Percentiles rank a stretch among this genome's conserved stretches.
These are phyloP conservation scores for Cantharellus cinnabarinus DNA, from an alignment of 768 basidiomycete species.

Conservation along the genomic window DNA sequence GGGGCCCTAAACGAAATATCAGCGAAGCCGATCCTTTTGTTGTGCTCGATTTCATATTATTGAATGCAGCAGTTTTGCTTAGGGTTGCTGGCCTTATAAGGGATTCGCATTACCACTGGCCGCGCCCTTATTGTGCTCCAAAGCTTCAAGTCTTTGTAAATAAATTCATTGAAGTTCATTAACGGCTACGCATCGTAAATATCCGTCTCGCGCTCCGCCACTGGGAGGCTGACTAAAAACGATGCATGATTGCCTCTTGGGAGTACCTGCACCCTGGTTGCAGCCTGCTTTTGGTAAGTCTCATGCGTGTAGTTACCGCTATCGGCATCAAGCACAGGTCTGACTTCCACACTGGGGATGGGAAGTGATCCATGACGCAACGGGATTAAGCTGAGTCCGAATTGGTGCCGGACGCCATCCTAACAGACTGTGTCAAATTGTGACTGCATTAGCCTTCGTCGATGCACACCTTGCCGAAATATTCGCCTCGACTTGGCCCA, in stretches of 20 bases:
- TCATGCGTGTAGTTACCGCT: constrained; percentile 34
- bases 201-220: neutral
- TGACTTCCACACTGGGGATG: constrained; percentile 53
- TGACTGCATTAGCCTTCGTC: neutral
- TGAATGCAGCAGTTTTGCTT: constrained; percentile 79
- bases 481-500: constrained; percentile 73
- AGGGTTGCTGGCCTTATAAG: constrained; percentile 69
- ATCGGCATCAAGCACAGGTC: constrained; percentile 29
- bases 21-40: constrained; percentile 24
- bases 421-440: constrained; percentile 14
- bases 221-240: constrained; percentile 32
- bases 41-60: constrained; percentile 65
- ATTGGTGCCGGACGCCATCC: constrained; percentile 39
- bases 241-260: constrained; percentile 70
- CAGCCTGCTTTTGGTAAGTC: constrained; percentile 70
- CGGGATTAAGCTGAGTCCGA: constrained; percentile 64
- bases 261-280: constrained; percentile 57
- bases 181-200: neutral
- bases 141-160: neutral
- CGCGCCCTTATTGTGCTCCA: constrained; percentile 16
- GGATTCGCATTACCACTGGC: too few relatives aligned
- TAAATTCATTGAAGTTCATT: neutral
- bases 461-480: constrained; percentile 40
- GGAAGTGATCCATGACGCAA: constrained; percentile 63
- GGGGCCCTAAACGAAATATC: constrained; percentile 14